A percentile compares a stretch with the other conserved stretches of the same genome.
These are phyloP conservation scores for Heliosperma pusillum DNA, from an alignment of 148 eudicot genomes.

Conservation along the genomic window DNA sequence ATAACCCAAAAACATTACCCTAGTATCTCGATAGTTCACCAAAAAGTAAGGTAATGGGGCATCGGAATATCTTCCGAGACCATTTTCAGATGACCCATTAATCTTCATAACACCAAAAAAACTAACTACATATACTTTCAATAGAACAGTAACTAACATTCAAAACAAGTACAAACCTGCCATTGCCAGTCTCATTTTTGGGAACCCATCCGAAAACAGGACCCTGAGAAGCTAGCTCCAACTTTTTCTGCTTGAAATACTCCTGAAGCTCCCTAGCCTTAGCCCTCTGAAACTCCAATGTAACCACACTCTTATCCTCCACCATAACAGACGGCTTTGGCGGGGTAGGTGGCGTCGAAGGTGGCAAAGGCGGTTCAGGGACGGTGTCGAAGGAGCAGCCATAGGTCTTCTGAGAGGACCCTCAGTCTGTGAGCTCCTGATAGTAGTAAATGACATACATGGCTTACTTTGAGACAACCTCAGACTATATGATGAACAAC, in stretches of 20 bases:
- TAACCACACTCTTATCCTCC: conserved; percentile 44
- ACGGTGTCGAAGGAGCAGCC: conserved; percentile 35
- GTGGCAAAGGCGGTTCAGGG: conserved; percentile 37
- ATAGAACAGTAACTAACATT: not conserved
- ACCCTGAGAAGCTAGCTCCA: conserved; percentile 68
- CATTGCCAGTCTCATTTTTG: conserved; percentile 85
- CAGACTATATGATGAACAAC: conserved; percentile 36
- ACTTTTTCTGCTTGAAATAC: conserved; percentile 79
- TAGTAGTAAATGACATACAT: conserved; percentile 32
- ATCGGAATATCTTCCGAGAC: too few relatives aligned
- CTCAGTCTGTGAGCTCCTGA: conserved; percentile 70
- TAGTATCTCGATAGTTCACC: too few relatives aligned
- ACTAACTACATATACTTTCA: not conserved
- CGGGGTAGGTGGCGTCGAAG: conserved; percentile 18
- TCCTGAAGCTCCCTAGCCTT: conserved; percentile 94
- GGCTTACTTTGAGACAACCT: conserved; percentile 24
- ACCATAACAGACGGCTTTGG: conserved; percentile 19
- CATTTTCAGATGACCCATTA: too few relatives aligned
- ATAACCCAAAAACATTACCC: too few relatives aligned
- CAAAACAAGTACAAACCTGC: conserved; percentile 46
- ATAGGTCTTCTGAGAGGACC: conserved; percentile 85
- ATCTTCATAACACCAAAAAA: too few relatives aligned
- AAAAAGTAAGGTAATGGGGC: too few relatives aligned
- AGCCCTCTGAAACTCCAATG: conserved; percentile 89
- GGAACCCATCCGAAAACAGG: conserved; percentile 74